Base-by-base conservation (phyloP, 768 basidiomycete species). In the Naganishia vishniacii region DNA sequence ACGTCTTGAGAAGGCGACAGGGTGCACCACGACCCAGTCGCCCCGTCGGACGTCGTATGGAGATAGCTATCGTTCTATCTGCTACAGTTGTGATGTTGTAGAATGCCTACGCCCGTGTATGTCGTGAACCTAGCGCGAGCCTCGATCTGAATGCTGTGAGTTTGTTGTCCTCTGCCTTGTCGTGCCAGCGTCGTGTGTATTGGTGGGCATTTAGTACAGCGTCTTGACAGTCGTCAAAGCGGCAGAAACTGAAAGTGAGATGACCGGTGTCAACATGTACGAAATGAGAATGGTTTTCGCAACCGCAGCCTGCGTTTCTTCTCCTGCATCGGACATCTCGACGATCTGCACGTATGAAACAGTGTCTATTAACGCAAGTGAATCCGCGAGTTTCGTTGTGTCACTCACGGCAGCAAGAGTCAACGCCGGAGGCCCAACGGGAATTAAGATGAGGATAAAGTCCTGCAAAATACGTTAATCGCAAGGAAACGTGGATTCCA, bases 341-440 rank as follows among this genome's bases (percentile, higher is more conserved):
- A 70, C 71, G 61, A 71, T 66, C 65, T 66, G 37, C 15, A 48
- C 29, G 59, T 29, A 6, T 34, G 16, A 8, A 4, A n/a, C n/a
- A n/a, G n/a, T n/a, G n/a, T n/a, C n/a, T n/a, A n/a, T n/a, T n/a
- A n/a, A n/a, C n/a, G n/a, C n/a, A n/a, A n/a, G n/a, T n/a, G n/a
- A n/a, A n/a, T n/a, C n/a, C n/a, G 8, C 34, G 34, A 15, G 15
- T 37, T 7, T 7, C 34, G 34, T 15, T 37, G 34, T 37, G 34
- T 1, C 4, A 71, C 72, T 68, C 37, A 73, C 70, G 18, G 76
- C 76, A 16, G 72, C 70, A 1, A 77, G 66, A 6, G 75, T 75
- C n/a, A 78, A 59, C 2, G 76, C 76, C 1, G 76, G 74, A 5
- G 76, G 76, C 0, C 76, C 76, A 26, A 74, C 73, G 45, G 74